A percentile compares a stretch with the other conserved stretches of the same genome.
Conservation (phyloP, 768 basidiomycete genomes). For the Suillus bovinus region DNA sequence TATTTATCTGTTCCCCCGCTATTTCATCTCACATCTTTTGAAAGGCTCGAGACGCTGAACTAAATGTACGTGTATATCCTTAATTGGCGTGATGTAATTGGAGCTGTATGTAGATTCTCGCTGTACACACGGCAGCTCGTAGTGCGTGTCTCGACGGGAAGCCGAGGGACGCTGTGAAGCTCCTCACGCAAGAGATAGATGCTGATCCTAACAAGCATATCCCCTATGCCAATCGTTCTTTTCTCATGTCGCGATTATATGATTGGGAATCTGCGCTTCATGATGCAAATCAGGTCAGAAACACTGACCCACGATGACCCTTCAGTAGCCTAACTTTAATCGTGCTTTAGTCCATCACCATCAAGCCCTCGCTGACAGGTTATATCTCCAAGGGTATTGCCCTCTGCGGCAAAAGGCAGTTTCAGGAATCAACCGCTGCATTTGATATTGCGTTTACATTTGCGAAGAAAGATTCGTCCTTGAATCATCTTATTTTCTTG, state of each 20-base stretch:
- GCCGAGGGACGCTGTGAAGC: background rate
- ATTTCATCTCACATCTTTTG: background rate
- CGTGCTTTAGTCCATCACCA: background rate
- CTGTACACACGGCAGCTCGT: background rate
- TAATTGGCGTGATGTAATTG: background rate
- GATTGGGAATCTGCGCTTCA: background rate
- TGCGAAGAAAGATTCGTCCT: background rate
- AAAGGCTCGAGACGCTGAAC: background rate
- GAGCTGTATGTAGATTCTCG: background rate
- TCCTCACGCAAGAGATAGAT: background rate
- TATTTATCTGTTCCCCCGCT: background rate
- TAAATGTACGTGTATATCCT: background rate
- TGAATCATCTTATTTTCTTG: background rate
- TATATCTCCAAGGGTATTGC: background rate
- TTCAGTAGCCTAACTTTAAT: background rate
- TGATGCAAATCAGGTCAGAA: background rate
- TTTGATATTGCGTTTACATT: background rate
- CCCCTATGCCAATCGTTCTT: background rate
- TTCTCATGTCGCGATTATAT: background rate
- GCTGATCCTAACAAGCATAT: background rate
- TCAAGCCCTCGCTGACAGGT: background rate
- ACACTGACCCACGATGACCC: background rate
- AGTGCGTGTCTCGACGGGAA: background rate
- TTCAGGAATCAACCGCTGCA: background rate
- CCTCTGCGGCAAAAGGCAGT: background rate